Conservation (phyloP, 169 alveolate species). For the Eimeria acervulina region DNA sequence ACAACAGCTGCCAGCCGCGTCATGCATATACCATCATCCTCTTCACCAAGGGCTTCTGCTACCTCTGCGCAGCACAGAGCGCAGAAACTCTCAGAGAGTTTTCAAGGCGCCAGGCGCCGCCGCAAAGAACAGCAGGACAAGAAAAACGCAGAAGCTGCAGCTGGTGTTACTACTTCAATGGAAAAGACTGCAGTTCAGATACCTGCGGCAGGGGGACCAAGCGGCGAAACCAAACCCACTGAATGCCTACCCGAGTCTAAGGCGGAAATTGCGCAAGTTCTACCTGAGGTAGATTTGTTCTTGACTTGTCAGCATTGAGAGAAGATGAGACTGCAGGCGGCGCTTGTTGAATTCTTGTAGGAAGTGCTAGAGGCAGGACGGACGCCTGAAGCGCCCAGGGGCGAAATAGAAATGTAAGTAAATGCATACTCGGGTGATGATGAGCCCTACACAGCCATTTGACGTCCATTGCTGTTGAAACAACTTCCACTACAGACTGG, state of each 20-base stretch:
- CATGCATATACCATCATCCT: not conserved
- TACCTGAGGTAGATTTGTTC: slow-evolving; percentile 35
- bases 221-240: not conserved
- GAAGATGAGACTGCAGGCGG: not conserved
- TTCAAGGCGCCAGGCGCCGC: slow-evolving; percentile 16
- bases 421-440: not conserved
- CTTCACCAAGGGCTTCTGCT: not conserved
- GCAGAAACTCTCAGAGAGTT: not conserved
- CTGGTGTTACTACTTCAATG: not conserved
- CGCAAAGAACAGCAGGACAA: not conserved
- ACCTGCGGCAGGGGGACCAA: not conserved
- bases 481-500: slow-evolving; percentile 19
- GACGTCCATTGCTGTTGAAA: not conserved
- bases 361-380: slow-evolving; percentile 19
- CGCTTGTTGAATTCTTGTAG: not conserved
- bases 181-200: not conserved
- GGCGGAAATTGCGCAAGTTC: not conserved
- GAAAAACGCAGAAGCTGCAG: not conserved
- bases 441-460: not conserved
- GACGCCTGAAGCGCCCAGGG: slow-evolving; percentile 18
- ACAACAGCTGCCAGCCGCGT: not conserved
- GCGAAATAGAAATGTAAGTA: slow-evolving; percentile 50
- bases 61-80: slow-evolving; percentile 15
- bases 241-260: slow-evolving; percentile 24
- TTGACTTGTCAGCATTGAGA: not conserved